Conservation (phyloP, 2,329 filamentous ascomycete species). For the Biscogniauxia mediterranea region DNA sequence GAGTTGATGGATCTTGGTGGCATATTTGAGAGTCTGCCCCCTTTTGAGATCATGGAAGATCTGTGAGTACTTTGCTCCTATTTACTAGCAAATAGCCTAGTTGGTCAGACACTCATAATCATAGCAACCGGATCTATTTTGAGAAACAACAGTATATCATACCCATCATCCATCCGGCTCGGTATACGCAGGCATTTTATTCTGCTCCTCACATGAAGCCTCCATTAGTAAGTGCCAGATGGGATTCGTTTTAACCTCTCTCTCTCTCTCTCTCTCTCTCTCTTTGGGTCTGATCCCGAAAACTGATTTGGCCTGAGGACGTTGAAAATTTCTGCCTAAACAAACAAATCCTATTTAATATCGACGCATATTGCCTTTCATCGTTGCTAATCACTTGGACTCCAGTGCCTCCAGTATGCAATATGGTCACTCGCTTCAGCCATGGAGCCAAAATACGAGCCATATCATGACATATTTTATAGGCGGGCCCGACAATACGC, state of each 20-base stretch:
- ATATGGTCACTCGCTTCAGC: constrained; percentile 82
- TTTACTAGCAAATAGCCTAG: neutral
- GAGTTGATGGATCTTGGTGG: constrained; percentile 74
- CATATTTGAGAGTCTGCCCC: constrained; percentile 77
- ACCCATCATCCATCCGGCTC: constrained; percentile 75
- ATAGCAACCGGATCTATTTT: constrained; percentile 73
- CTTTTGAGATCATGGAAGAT: constrained; percentile 77
- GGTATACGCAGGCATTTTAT: constrained; percentile 74
- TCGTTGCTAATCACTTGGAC: neutral
- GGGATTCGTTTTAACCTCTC: neutral
- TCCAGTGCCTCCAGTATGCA: constrained; percentile 72
- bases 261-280: neutral
- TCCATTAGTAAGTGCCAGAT: constrained; percentile 50
- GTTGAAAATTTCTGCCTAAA: neutral
- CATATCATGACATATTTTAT: constrained; percentile 77
- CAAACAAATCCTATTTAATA: neutral
- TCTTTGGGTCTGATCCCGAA: no score
- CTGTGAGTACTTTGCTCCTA: constrained; percentile 54
- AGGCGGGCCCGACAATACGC: constrained; percentile 77
- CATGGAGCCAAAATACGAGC: constrained; percentile 68
- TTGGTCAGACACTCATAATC: constrained; percentile 13
- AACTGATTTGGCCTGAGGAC: no score
- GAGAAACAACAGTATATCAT: constrained; percentile 67
- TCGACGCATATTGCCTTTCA: neutral
- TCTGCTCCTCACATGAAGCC: constrained; percentile 71